Base-by-base conservation (phyloP, 305 asterid genomes). In the Solanum hybrid region DNA sequence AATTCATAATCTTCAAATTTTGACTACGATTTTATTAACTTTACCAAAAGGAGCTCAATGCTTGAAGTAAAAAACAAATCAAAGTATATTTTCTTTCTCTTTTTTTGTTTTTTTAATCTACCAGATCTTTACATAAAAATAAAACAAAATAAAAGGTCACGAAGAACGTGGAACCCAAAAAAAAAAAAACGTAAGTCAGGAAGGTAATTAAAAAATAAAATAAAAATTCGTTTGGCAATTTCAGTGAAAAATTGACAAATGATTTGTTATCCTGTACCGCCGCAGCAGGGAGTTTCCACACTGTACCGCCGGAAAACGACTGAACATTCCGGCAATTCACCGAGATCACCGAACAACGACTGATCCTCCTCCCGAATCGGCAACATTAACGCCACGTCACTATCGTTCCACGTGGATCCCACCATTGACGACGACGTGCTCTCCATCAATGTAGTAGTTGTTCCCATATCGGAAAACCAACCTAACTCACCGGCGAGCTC, bases 261-360 rank as follows among this genome's bases (percentile, higher is more conserved):
- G 56, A 14, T 2, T 56, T 85, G 77, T 91, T 90, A 94, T 89
- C 92, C 91, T 69, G 92, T 88, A 78, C 93, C 91, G 12, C 91
- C 93, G 13, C 91, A 92, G 71, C 94, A 94, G 29, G 96, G 89
- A 12, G 94, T 89, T 86, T 89, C 91, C 29, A 84, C 71, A 17
- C 75, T 17, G 22, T 42, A 32, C n/a, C 92, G 93, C 89, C 95
- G 93, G 93, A 95, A 94, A 85, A 95, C 98, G 92, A 93, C 89
- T 5, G 96, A 91, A 24, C 90, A 96, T 79, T 96, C 99, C 76
- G 99, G 98, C 92, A 96, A 87, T 92, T 95, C 99, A 4, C 97
- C 98, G 0, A 96, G 96, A 84, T 96, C 99, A 10, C 98, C 98
- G 20, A 93, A 96, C 87, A 96, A 76, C 24, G 93, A 90, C 91